Conservation (phyloP, 2,329 filamentous ascomycete genomes). For the Didymella arachidicola region DNA sequence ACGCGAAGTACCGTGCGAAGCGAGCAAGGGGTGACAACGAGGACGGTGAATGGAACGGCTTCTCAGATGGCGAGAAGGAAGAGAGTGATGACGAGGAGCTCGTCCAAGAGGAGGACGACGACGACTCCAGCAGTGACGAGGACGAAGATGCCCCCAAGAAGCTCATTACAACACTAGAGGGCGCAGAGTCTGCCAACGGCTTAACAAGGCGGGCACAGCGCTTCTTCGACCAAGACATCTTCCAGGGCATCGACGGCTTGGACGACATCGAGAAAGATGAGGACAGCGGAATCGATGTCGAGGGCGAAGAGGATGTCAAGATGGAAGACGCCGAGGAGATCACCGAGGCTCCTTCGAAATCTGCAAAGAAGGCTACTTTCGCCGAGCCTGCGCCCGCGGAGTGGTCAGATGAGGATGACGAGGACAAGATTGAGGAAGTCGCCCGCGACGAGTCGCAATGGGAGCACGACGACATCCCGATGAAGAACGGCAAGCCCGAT, state of each 20-base stretch:
- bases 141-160: slow-evolving; percentile 56
- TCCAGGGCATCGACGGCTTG: slow-evolving; percentile 78
- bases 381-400: slow-evolving; percentile 40
- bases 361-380: slow-evolving; percentile 29
- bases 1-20: slow-evolving; percentile 91
- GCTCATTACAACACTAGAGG: slow-evolving; percentile 70
- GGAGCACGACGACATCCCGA: slow-evolving; percentile 71
- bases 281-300: slow-evolving; percentile 52
- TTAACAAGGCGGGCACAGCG: slow-evolving; percentile 85
- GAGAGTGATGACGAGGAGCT: slow-evolving; percentile 65
- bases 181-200: slow-evolving; percentile 59
- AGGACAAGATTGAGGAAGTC: slow-evolving; percentile 68
- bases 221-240: slow-evolving; percentile 96
- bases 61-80: slow-evolving; percentile 71
- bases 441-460: slow-evolving; percentile 66
- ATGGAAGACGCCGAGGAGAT: slow-evolving; percentile 24
- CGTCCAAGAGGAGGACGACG: slow-evolving; percentile 67
- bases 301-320: slow-evolving; percentile 44
- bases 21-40: slow-evolving; percentile 83
- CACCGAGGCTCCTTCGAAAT: slow-evolving; percentile 27
- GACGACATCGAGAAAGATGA: slow-evolving; percentile 62
- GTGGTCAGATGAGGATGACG: slow-evolving; percentile 50
- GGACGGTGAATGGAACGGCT: slow-evolving; percentile 80
- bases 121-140: slow-evolving; percentile 69
- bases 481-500: slow-evolving; percentile 72